Evolutionary conservation across 2,329 filamentous ascomycete species (phyloP).

Genomic region (Rhytidhysteron rufulum): DNA sequence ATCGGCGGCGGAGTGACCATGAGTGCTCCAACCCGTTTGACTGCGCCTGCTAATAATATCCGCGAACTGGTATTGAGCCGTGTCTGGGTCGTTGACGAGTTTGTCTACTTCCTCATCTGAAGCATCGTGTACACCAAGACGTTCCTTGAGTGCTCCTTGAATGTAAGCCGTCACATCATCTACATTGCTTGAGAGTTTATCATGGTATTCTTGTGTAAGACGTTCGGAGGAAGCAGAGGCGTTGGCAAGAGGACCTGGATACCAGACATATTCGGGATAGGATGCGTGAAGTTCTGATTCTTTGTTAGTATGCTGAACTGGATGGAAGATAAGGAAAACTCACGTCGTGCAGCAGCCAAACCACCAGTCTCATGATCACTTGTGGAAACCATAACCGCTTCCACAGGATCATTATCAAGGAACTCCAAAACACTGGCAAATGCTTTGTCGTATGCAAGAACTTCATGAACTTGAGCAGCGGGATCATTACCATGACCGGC

Average conservation of each 20-base stretch:
- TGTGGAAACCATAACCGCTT: conserved; percentile 80
- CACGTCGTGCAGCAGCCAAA: conserved; percentile 73
- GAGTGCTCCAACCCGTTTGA: conserved; percentile 89
- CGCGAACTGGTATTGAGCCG: conserved; percentile 63
- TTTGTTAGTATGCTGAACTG: no score
- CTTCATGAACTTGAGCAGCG: conserved; percentile 65
- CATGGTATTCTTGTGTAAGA: conserved; percentile 59
- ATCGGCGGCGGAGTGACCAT: conserved; percentile 85
- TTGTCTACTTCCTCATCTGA: conserved; percentile 65
- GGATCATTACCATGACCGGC: conserved; percentile 66
- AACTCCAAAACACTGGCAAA: conserved; percentile 84
- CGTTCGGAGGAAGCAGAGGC: conserved; percentile 71
- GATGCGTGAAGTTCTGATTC: conserved; percentile 53
- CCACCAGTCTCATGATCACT: conserved; percentile 97
- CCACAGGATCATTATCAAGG: conserved; percentile 66
- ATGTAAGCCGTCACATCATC: conserved; percentile 55
- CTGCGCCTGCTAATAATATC: conserved; percentile 84
- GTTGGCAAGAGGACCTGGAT: conserved; percentile 75
- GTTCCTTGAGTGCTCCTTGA: conserved; percentile 62
- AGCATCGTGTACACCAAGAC: conserved; percentile 74
- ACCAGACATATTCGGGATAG: conserved; percentile 74
- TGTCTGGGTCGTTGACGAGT: conserved; percentile 57
- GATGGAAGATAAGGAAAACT: conserved; percentile 22
- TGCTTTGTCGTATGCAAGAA: conserved; percentile 88
- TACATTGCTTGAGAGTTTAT: conserved; percentile 50